Evolutionary conservation across 371 early-diverging fungal species (phyloP).

Genomic region (Actinomortierella ambigua): DNA sequence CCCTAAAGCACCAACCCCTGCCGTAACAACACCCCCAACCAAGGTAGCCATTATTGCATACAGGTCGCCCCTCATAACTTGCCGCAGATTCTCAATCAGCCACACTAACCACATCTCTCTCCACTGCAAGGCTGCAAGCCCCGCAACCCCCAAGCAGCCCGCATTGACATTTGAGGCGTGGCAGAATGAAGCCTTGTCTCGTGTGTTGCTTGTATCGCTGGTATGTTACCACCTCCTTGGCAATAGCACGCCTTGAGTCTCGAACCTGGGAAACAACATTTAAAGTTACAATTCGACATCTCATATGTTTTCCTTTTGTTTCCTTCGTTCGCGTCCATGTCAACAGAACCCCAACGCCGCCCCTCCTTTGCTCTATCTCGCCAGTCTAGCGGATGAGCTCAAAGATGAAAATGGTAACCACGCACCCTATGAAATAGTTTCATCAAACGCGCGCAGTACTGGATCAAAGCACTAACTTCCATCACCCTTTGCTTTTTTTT

Average conservation of each 20-base stretch:
- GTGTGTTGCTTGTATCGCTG: constrained; percentile 83
- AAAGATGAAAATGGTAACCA: constrained; percentile 3
- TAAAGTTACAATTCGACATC: constrained; percentile 14
- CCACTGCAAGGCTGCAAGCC: constrained; percentile 11
- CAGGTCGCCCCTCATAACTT: background rate
- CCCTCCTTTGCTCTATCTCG: constrained; percentile 23
- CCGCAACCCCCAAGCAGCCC: constrained; percentile 39
- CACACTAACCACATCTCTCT: background rate
- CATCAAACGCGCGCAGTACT: constrained; percentile 15
- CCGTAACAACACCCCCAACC: constrained; percentile 11
- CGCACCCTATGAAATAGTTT: constrained; percentile 32
- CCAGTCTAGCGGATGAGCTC: constrained; percentile 29
- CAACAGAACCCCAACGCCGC: constrained; percentile 28
- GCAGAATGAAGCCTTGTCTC: constrained; percentile 83
- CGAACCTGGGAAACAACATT: constrained; percentile 10
- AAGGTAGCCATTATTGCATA: constrained; percentile 1
- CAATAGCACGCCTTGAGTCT: background rate
- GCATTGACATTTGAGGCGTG: constrained; percentile 80
- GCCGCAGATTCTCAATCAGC: constrained; percentile 8
- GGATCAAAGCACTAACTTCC: background rate
- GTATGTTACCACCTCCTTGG: constrained; percentile 50
- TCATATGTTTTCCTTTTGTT: background rate
- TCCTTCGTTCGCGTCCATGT: background rate
- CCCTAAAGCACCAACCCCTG: constrained; percentile 10
- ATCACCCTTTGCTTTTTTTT: constrained; percentile 3